phyloP scores from a whole-genome alignment of 2,329 filamentous ascomycete genomes.

The Uncinocarpus reesii region DNA sequence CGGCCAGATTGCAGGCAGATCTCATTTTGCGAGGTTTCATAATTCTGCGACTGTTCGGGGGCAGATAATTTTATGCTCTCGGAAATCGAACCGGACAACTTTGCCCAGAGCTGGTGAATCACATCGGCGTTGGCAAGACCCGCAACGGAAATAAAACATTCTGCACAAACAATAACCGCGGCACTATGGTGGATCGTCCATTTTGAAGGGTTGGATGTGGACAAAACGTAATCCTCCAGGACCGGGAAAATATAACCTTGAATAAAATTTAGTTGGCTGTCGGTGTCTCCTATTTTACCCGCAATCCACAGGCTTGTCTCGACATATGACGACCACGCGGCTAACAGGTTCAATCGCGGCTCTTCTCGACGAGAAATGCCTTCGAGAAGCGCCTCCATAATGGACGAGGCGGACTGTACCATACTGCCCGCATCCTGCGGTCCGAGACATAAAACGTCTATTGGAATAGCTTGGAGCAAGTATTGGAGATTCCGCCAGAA shows the following conservation, averaged over 20 bases:
- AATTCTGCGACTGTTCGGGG: constrained; percentile 72
- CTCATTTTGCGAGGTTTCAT: constrained; percentile 58
- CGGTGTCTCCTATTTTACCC: constrained; percentile 37
- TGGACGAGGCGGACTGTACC: constrained; percentile 46
- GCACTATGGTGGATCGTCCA: constrained; percentile 43
- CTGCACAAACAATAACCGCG: constrained; percentile 30
- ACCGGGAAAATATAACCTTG: constrained; percentile 43
- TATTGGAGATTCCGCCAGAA: constrained; percentile 63
- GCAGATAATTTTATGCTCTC: constrained; percentile 61
- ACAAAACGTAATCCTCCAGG: constrained; percentile 44
- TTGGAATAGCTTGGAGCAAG: constrained; percentile 50
- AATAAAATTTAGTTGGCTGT: constrained; percentile 40
- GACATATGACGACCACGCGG: constrained; percentile 68
- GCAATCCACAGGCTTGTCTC: constrained; percentile 49
- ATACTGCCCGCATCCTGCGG: constrained; percentile 19
- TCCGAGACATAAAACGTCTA: constrained; percentile 34
- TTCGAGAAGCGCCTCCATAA: constrained; percentile 57
- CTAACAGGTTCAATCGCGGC: constrained; percentile 53
- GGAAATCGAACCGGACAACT: constrained; percentile 52
- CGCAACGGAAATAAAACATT: constrained; percentile 31
- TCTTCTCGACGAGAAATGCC: constrained; percentile 70
- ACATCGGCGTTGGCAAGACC: constrained; percentile 38
- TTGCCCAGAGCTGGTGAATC: constrained; percentile 51
- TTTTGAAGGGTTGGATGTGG: constrained; percentile 35
- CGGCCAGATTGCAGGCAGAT: constrained; percentile 57